Base-by-base conservation (phyloP, 2,329 filamentous ascomycete genomes). In the Calonectria naviculata region DNA sequence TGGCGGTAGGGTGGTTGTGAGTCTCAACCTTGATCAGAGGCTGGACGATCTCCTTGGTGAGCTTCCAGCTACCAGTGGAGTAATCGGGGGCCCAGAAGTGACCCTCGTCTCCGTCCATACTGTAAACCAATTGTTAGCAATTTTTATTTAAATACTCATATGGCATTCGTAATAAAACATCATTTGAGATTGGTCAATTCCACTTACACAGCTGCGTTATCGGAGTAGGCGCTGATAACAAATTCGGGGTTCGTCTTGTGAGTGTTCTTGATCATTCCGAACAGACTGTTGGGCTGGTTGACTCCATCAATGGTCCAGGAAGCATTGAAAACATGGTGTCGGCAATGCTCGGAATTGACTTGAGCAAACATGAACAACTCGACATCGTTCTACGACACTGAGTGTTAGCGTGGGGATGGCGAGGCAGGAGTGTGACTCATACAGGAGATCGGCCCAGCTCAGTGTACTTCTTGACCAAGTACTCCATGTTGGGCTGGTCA, bases 351-450 rank as follows among this genome's bases (percentile, higher is more conserved):
- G 4, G 96, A 98, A 87, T 98, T 98, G 82, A 99, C 96, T 85
- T 99, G 97, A 19, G 96, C 96, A 83, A 98, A 99, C 97, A 98
- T 98, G 88, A 98, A 98, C 26, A 98, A 89, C 85, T 99, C 97
- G 52, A 98, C 94, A 81, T 98, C 97, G 71, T 95, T 78, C 76
- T 78, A 64, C 65, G 60, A 64, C 70, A 71, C 21, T n/a, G 29
- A n/a, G 13, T 26, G 73, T 78, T 68, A 78, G 75, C 60, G 63
- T 72, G 73, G 71, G 62, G 70, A 70, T 64, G 67, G 58, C 56
- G 41, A 65, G 49, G 41, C 52, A 68, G 54, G 26, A 56, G 72
- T 63, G 56, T 71, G 72, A 70, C 70, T 72, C 79, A 92, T 86
- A 72, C 88, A 82, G 88, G 88, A 61, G 91, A 85, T 62, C 92